These are phyloP conservation scores for Coccomyxa subellipsoidea DNA, from an alignment of 163 green algal species.

Conservation along the genomic window DNA sequence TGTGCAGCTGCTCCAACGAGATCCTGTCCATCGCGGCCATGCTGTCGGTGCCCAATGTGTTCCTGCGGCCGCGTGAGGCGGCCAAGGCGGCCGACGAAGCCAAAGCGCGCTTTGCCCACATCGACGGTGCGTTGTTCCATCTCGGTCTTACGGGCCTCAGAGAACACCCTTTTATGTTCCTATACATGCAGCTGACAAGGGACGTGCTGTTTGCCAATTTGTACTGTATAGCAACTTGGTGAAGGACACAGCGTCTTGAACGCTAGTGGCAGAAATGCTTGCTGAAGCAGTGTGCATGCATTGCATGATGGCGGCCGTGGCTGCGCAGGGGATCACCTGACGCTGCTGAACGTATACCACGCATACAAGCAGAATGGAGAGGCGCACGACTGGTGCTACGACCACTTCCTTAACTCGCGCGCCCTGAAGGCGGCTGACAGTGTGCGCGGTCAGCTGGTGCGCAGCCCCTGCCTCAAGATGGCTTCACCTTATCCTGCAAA, in stretches of 20 bases:
- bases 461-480: too few relatives aligned
- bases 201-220: too few relatives aligned
- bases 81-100: constrained; percentile 90
- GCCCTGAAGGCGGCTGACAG: constrained; percentile 92
- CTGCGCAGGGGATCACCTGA: constrained; percentile 89
- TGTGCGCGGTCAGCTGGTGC: constrained; percentile 88
- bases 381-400: constrained; percentile 85
- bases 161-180: too few relatives aligned
- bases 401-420: constrained; percentile 95
- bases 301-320: neutral
- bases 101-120: constrained; percentile 93
- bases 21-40: constrained; percentile 94
- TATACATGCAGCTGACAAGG: too few relatives aligned
- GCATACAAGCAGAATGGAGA: constrained; percentile 92
- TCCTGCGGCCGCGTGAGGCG: constrained; percentile 87
- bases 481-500: too few relatives aligned
- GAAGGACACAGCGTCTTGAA: too few relatives aligned
- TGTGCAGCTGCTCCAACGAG: constrained; percentile 93
- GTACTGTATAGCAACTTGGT: too few relatives aligned
- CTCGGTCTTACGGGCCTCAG: neutral
- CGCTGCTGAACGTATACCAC: constrained; percentile 98
- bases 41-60: constrained; percentile 92
- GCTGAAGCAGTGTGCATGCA: too few relatives aligned
- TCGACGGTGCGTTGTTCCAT: constrained; percentile 66
- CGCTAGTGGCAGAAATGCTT: too few relatives aligned